Evolutionary conservation across 148 eudicot genomes (phyloP), one percentile per base, ranked within the genome.

Genomic region (Talinum fruticosum): DNA sequence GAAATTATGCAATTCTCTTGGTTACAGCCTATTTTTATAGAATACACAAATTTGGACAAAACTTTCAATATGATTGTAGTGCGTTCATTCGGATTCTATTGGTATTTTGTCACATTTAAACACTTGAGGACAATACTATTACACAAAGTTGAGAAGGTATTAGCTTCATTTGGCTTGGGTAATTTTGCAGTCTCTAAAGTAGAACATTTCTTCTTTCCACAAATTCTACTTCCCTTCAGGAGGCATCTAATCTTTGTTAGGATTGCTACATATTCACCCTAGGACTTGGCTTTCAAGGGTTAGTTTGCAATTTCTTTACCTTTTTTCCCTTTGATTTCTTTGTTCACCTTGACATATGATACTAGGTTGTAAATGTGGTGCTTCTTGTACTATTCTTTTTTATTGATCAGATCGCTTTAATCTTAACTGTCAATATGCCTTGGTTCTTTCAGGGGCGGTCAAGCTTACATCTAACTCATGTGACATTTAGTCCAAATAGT

Each of bases 381-480:
- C 18, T 75, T n/a, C 66, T 24, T 6, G 0, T 53, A 13, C 16
- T 7, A 47, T 18, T n/a, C 28, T 35, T 28, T 35, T 13, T n/a
- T n/a, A 69, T n/a, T 29, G 3, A n/a, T 18, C 3, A 32, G 10
- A 33, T 24, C 38, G 29, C 34, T 68, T 24, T 49, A 12, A n/a
- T 12, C 69, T 62, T 15, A 24, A n/a, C 1, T 59, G 4, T 59
- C 10, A 26, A 33, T 6, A 26, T 28, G 34, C 70, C 8, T 69
- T 62, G 19, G 65, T 21, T 76, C 76, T 76, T 82, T 69, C 89
- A 96, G 99, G 93, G 90, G 18, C 88, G 80, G 65, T 85, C 93
- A 71, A 85, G 88, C 89, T 84, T 93, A 88, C 94, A 93, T 81
- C 88, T 93, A 34, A 96, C 97, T 75, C 99, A 96, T 78, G 97